A percentile compares a stretch with the other conserved stretches of the same genome.
phyloP scores from a whole-genome alignment of 2,329 filamentous ascomycete species.

The Colletotrichum zoysiae region DNA sequence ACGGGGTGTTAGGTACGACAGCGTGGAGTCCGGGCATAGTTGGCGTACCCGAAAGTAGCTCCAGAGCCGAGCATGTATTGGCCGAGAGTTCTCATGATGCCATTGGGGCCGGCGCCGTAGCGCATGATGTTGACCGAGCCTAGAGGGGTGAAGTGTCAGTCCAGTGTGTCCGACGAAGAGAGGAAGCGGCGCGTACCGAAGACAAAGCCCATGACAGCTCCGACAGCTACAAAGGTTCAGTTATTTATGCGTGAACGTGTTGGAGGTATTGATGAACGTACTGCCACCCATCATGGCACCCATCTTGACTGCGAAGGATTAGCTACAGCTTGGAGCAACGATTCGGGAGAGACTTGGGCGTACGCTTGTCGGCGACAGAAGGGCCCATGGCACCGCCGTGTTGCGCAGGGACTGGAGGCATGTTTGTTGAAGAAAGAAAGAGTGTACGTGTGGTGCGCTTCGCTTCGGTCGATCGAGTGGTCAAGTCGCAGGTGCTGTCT shows the following conservation, averaged over 20 bases:
- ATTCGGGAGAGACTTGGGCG: constrained; percentile 32
- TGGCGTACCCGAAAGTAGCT: constrained; percentile 89
- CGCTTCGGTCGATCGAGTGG: background rate
- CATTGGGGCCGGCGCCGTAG: constrained; percentile 92
- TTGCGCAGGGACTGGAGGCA: constrained; percentile 58
- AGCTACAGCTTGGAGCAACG: constrained; percentile 41
- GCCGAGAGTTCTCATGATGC: constrained; percentile 92
- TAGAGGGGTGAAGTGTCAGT: constrained; percentile 51
- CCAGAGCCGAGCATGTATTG: constrained; percentile 98
- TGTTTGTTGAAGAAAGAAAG: constrained; percentile 43
- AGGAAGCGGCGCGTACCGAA: constrained; percentile 73
- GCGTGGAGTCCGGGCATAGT: background rate
- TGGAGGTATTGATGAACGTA: constrained; percentile 64
- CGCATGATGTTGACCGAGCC: constrained; percentile 95
- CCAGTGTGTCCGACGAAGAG: background rate
- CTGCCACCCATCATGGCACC: constrained; percentile 98
- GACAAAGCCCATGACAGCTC: constrained; percentile 96
- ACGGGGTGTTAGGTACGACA: background rate
- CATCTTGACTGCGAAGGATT: constrained; percentile 82
- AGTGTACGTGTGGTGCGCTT: too few relatives aligned
- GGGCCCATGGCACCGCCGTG: constrained; percentile 58
- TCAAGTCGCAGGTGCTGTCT: background rate
- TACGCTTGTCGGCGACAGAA: constrained; percentile 69
- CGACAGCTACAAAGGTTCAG: constrained; percentile 77
- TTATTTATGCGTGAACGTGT: background rate